Conservation (phyloP, 768 basidiomycete species). For the Suillus spraguei region DNA sequence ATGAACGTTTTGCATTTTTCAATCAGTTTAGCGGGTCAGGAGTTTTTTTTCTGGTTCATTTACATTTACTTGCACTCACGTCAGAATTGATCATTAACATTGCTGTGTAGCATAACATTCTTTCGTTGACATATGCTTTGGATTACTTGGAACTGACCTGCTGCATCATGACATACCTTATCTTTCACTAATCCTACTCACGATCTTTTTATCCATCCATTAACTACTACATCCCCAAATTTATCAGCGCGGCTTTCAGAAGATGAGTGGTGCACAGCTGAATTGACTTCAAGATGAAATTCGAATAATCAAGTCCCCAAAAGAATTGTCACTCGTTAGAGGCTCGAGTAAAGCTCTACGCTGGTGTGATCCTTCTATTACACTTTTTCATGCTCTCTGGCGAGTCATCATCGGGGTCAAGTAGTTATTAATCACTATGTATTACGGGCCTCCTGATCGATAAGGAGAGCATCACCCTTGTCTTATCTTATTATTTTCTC, state of each 20-base stretch:
- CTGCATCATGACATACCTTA: neutral
- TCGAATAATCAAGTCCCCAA: no score
- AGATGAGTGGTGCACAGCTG: neutral
- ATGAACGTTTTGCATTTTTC: conserved; percentile 1
- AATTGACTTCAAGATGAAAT: neutral
- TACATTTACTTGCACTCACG: conserved; percentile 16
- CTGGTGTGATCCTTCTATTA: neutral
- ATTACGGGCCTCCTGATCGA: no score
- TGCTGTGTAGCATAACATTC: neutral
- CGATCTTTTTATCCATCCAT: neutral
- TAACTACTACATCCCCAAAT: neutral
- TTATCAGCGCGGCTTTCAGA: neutral
- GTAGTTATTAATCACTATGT: no score
- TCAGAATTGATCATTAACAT: neutral
- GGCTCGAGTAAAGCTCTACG: neutral
- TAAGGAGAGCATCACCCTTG: no score
- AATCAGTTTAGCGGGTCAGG: conserved; percentile 8
- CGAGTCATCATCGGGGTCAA: no score
- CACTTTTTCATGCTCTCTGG: no score
- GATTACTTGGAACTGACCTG: neutral
- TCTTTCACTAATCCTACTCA: neutral
- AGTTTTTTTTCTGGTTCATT: conserved; percentile 11
- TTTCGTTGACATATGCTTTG: neutral
- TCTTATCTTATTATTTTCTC: no score
- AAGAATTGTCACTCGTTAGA: no score